Evolutionary conservation across 768 basidiomycete genomes (phyloP).

Genomic region (Leccinum disarticulatum): DNA sequence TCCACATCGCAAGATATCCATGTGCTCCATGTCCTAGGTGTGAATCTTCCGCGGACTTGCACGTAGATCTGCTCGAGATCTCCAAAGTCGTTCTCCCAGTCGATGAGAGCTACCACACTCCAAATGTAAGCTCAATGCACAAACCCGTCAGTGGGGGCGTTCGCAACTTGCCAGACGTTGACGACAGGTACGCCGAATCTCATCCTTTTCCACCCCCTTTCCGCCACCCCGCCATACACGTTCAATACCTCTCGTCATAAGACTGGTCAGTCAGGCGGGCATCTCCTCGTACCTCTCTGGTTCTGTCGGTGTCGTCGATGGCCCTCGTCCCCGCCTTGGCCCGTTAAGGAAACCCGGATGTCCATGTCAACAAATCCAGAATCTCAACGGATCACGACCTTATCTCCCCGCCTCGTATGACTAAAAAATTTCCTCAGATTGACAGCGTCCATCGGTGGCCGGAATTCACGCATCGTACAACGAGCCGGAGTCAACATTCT

Average conservation of each 20-base stretch:
- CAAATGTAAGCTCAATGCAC: conserved; percentile 23
- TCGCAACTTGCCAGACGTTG: conserved; percentile 13
- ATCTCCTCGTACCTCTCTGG: conserved; percentile 12
- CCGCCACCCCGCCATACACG: conserved; percentile 16
- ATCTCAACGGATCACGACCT: conserved; percentile 34
- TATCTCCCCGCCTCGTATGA: conserved; percentile 27
- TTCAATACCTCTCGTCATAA: conserved; percentile 11
- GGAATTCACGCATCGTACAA: conserved; percentile 17
- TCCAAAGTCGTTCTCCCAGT: conserved; percentile 21
- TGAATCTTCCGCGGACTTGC: conserved; percentile 35
- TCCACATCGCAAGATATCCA: conserved; percentile 33
- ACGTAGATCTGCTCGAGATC: conserved; percentile 27
- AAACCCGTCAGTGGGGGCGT: conserved; percentile 1
- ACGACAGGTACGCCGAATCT: conserved; percentile 18
- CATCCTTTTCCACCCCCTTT: conserved; percentile 31
- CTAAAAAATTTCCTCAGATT: conserved; percentile 5
- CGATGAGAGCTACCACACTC: conserved; percentile 14
- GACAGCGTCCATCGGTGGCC: conserved; percentile 19
- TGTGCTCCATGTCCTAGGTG: conserved; percentile 26
- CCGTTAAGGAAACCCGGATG: conserved; percentile 9
- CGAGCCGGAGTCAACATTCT: conserved; percentile 15
- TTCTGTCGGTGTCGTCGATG: conserved; percentile 17
- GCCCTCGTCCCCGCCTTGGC: background rate
- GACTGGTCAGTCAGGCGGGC: background rate
- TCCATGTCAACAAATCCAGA: conserved; percentile 1